A percentile compares a stretch with the other conserved stretches of the same genome.
Evolutionary conservation across 164 flowering plant species (phyloP).

Genomic region (Malania oleifera): DNA sequence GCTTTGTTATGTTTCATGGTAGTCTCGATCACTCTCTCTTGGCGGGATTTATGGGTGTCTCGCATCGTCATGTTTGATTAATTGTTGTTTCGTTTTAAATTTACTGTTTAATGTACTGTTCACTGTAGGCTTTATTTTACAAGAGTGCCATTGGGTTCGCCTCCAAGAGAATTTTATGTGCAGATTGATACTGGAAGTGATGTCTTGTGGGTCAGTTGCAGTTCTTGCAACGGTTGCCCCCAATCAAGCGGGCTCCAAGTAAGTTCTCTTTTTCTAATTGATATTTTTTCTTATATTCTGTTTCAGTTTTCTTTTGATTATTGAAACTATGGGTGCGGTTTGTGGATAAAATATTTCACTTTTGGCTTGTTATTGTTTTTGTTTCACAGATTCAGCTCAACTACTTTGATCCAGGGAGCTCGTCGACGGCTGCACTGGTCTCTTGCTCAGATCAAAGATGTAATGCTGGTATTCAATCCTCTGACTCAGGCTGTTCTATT

Average conservation of each 20-base stretch:
- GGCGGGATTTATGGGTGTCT: not conserved
- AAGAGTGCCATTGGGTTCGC: conserved; percentile 68
- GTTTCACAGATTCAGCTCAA: conserved; percentile 56
- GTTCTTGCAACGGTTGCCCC: conserved; percentile 79
- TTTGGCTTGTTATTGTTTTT: not conserved
- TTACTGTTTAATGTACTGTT: not conserved
- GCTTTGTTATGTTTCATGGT: not conserved
- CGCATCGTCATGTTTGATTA: not conserved
- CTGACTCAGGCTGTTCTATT: conserved; percentile 57
- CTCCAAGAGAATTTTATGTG: conserved; percentile 76
- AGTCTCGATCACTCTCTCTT: conserved; percentile 1
- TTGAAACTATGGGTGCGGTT: not conserved
- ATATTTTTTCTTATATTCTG: not conserved
- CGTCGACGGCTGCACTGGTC: conserved; percentile 53
- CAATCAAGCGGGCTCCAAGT: conserved; percentile 74
- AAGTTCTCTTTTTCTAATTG: conserved; percentile 13
- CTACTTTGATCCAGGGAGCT: conserved; percentile 58
- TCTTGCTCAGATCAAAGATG: conserved; percentile 71
- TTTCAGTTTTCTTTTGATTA: not conserved
- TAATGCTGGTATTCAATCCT: conserved; percentile 43
- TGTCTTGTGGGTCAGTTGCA: conserved; percentile 86
- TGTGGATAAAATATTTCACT: not conserved
- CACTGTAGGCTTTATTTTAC: conserved; percentile 76
- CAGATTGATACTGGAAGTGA: conserved; percentile 99
- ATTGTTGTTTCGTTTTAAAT: not conserved